Evolutionary conservation across 2,329 filamentous ascomycete species (phyloP).

Genomic region (Diplocarpon rosae): DNA sequence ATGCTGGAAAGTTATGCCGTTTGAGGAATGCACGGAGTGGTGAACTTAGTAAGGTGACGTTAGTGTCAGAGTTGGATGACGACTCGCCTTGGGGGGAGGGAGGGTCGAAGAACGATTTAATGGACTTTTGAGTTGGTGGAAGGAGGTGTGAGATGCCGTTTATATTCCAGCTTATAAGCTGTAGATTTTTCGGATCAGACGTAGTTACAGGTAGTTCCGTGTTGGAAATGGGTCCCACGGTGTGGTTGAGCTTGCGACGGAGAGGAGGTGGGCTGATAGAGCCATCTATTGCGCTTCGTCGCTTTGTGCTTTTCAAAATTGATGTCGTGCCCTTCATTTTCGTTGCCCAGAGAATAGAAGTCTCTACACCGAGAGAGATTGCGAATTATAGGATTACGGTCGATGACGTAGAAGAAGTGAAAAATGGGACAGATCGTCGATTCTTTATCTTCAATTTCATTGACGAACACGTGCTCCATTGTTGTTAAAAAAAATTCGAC

Average conservation of each 20-base stretch:
- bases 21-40: no score
- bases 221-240: neutral
- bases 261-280: slow-evolving; percentile 7
- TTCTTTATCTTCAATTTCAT: no score
- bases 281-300: neutral
- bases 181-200: neutral
- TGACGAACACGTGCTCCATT: no score
- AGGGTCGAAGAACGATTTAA: slow-evolving; percentile 9
- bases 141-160: slow-evolving; percentile 11
- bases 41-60: no score
- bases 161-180: slow-evolving; percentile 9
- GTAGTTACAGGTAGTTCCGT: neutral
- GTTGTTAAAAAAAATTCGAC: no score
- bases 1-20: no score
- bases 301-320: neutral
- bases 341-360: no score
- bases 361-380: no score
- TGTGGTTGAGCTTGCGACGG: slow-evolving; percentile 4
- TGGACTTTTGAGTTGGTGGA: slow-evolving; percentile 6
- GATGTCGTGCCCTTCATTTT: no score
- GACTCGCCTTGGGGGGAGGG: slow-evolving; percentile 2
- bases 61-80: neutral
- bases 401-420: no score
- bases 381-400: no score
- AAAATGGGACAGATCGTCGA: no score